Percentiles rank a stretch among this genome's conserved stretches.
These are phyloP conservation scores for Coemansia sp. DNA, from an alignment of 192 early-diverging fungal species.

Conservation along the genomic window DNA sequence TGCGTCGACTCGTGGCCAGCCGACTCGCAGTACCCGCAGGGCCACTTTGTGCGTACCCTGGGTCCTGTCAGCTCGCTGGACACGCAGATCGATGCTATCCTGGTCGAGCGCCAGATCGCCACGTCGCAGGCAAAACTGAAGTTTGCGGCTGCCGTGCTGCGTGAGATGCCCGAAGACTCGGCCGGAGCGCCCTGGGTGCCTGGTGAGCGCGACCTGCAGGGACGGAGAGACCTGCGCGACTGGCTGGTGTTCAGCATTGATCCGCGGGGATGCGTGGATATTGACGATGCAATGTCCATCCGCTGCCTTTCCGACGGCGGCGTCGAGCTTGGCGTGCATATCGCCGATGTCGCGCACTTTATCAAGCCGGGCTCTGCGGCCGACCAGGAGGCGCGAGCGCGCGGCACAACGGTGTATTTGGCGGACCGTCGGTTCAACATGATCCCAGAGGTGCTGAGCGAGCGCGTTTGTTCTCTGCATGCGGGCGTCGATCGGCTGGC, in stretches of 20 bases:
- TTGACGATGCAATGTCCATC: conserved; percentile 76
- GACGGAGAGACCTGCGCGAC: conserved; percentile 40
- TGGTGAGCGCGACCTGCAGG: conserved; percentile 22
- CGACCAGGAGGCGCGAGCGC: conserved; percentile 66
- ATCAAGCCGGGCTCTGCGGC: conserved; percentile 60
- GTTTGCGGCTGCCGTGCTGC: conserved; percentile 62
- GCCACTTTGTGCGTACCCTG: conserved; percentile 70
- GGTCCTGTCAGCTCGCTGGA: conserved; percentile 65
- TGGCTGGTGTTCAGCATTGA: conserved; percentile 66
- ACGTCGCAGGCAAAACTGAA: conserved; percentile 67
- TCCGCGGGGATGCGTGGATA: conserved; percentile 74
- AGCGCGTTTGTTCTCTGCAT: conserved; percentile 68
- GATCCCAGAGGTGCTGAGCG: conserved; percentile 71
- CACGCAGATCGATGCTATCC: conserved; percentile 71
- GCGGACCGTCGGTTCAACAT: conserved; percentile 81
- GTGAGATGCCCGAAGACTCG: conserved; percentile 65
- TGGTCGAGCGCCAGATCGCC: conserved; percentile 74
- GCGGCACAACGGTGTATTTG: conserved; percentile 74
- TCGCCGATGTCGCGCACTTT: conserved; percentile 74
- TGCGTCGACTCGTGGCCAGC: conserved; percentile 69
- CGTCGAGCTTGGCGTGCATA: conserved; percentile 72
- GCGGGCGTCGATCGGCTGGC: conserved; percentile 65
- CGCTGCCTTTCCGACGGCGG: conserved; percentile 48
- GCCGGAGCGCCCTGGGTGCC: conserved; percentile 57
- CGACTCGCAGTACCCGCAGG: conserved; percentile 71